Percentiles rank a stretch among this genome's conserved stretches.
These are phyloP conservation scores for Colletotrichum sp. DNA, from an alignment of 2,329 filamentous ascomycete species.

Conservation along the genomic window DNA sequence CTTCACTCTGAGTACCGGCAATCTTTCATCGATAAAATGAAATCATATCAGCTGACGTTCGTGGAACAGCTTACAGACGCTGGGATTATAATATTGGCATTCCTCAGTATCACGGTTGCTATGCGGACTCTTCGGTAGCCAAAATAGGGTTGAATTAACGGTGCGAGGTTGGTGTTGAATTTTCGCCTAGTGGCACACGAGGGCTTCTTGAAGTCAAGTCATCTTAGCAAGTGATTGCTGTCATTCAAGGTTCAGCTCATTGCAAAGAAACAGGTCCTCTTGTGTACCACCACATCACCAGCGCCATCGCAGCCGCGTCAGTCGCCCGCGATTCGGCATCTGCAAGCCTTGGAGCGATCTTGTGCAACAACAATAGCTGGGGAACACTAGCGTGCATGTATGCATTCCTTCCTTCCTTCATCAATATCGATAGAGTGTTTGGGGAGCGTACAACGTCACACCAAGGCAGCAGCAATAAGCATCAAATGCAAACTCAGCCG, in stretches of 20 bases:
- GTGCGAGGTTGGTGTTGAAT: background rate
- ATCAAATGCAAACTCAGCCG: background rate
- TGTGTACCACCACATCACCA: background rate
- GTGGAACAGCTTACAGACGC: background rate
- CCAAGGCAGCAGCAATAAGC: background rate
- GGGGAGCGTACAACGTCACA: background rate
- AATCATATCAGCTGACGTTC: background rate
- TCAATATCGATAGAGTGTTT: background rate
- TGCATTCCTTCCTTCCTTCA: background rate
- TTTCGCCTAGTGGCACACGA: background rate
- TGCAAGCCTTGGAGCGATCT: background rate
- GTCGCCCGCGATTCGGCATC: background rate
- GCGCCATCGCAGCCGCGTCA: background rate
- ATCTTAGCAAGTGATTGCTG: background rate
- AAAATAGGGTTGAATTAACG: background rate
- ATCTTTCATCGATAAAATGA: background rate
- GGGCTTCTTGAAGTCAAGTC: background rate
- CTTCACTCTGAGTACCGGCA: background rate
- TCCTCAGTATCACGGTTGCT: background rate
- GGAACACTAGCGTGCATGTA: background rate
- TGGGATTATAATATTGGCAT: background rate
- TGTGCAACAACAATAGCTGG: background rate
- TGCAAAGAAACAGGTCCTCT: background rate
- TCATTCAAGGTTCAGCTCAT: background rate
- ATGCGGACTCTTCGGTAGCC: background rate